These are phyloP conservation scores for Mercurialis annua DNA, from an alignment of 345 rosid species.

Conservation along the genomic window DNA sequence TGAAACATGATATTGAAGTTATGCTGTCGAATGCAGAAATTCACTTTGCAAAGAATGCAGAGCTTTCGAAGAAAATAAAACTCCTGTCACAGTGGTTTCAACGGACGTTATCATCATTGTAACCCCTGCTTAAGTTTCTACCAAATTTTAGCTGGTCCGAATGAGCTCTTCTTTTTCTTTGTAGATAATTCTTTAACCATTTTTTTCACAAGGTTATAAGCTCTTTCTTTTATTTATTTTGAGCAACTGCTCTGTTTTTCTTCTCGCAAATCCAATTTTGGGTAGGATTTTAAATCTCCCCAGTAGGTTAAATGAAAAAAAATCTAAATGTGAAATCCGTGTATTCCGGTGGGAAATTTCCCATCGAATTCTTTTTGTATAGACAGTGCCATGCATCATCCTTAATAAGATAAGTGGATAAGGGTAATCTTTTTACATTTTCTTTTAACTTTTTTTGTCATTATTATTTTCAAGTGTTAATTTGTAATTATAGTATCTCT, in stretches of 20 bases:
- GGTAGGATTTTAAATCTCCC: constrained; percentile 9
- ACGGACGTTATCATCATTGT: constrained; percentile 44
- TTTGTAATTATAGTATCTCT: too few relatives aligned
- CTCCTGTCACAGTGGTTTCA: constrained; percentile 58
- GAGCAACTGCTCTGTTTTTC: not conserved
- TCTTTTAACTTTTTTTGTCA: too few relatives aligned
- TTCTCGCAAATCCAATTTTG: constrained; percentile 23
- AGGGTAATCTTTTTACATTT: too few relatives aligned
- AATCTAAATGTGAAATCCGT: constrained; percentile 10
- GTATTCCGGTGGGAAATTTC: constrained; percentile 30
- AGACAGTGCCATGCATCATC: constrained; percentile 15
- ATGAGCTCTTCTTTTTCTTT: constrained; percentile 6
- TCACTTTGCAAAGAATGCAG: constrained; percentile 54
- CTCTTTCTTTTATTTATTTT: constrained; percentile 4
- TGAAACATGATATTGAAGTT: constrained; percentile 67
- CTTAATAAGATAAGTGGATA: too few relatives aligned
- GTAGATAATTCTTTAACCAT: constrained; percentile 35
- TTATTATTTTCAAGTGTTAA: too few relatives aligned
- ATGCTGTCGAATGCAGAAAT: constrained; percentile 70
- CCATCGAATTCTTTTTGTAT: constrained; percentile 41
- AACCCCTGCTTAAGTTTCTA: constrained; percentile 19
- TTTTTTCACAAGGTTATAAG: not conserved
- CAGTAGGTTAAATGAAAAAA: not conserved
- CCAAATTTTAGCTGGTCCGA: constrained; percentile 5
- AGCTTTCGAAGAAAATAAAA: constrained; percentile 45